These are phyloP conservation scores for Ganoderma leucocontextum DNA, from an alignment of 1,284 basidiomycete species.

Conservation along the genomic window DNA sequence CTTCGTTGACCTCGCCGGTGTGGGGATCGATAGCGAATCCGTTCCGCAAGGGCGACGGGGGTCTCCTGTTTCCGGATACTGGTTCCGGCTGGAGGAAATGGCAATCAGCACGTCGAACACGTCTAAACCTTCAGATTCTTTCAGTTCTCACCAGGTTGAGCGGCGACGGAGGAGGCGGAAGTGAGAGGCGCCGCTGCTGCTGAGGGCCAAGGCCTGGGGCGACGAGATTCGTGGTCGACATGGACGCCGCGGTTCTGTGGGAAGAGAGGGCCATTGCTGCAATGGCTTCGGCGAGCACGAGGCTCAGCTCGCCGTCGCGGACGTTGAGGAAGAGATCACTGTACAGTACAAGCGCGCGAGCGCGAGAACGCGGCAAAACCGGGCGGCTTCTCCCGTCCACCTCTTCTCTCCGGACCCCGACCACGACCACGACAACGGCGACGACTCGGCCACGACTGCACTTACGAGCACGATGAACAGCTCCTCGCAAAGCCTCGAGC, in stretches of 20 bases:
- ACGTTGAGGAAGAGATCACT: slow-evolving; percentile 30
- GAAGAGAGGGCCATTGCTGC: slow-evolving; percentile 40
- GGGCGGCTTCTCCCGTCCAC: slow-evolving; percentile 6
- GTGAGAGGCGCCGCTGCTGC: slow-evolving; percentile 46
- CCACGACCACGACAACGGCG: slow-evolving; percentile 23
- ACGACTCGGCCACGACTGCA: slow-evolving; percentile 22
- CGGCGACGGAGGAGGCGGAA: slow-evolving; percentile 45
- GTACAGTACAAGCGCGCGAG: slow-evolving; percentile 18
- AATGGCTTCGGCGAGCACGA: slow-evolving; percentile 39
- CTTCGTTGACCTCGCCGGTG: slow-evolving; percentile 64
- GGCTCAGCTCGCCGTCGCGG: slow-evolving; percentile 39
- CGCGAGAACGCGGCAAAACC: slow-evolving; percentile 3
- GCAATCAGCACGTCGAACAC: slow-evolving; percentile 33
- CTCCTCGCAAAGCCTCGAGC: slow-evolving; percentile 55
- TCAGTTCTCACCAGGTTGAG: slow-evolving; percentile 44
- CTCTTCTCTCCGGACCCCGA: slow-evolving; percentile 28
- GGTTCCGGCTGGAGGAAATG: slow-evolving; percentile 44
- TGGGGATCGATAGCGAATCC: slow-evolving; percentile 57
- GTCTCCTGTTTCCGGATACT: slow-evolving; percentile 51
- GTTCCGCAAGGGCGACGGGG: slow-evolving; percentile 75
- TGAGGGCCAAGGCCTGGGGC: slow-evolving; percentile 36
- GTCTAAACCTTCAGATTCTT: slow-evolving; percentile 14
- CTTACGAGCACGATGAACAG: slow-evolving; percentile 45
- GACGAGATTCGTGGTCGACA: slow-evolving; percentile 41
- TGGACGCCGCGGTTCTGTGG: slow-evolving; percentile 40